phyloP scores from a whole-genome alignment of 1,284 basidiomycete genomes.

The Ceratobasidium sp. region DNA sequence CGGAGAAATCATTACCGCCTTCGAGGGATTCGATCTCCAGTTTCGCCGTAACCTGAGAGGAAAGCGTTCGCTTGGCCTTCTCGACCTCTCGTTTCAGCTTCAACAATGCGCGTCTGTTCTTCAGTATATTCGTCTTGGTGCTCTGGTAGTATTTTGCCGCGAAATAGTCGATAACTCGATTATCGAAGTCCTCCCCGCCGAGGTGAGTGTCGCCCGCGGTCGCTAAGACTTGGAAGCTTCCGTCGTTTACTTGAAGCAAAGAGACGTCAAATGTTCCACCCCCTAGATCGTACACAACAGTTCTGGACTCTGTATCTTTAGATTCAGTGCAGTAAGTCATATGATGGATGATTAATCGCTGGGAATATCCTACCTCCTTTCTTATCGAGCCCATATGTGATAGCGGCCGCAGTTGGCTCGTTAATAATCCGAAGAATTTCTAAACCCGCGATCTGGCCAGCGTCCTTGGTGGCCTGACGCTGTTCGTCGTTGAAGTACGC shows the following conservation, averaged over 20 bases:
- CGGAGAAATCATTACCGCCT: constrained; percentile 90
- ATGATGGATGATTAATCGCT: background rate
- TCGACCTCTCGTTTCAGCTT: constrained; percentile 68
- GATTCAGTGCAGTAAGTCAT: background rate
- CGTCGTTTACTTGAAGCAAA: constrained; percentile 68
- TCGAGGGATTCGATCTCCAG: constrained; percentile 73
- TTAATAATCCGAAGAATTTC: constrained; percentile 68
- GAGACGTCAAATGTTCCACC: constrained; percentile 73
- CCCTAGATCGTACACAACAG: constrained; percentile 68
- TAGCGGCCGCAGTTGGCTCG: constrained; percentile 67
- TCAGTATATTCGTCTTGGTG: constrained; percentile 64
- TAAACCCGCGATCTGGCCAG: constrained; percentile 65
- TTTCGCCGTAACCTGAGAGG: constrained; percentile 68
- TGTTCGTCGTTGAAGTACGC: constrained; percentile 73
- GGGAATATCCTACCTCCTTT: constrained; percentile 22
- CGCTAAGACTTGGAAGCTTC: constrained; percentile 51
- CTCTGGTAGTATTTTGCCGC: constrained; percentile 66
- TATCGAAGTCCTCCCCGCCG: constrained; percentile 65
- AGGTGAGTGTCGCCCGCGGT: constrained; percentile 57
- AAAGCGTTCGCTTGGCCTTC: constrained; percentile 68
- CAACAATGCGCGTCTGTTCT: constrained; percentile 65
- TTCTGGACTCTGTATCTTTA: constrained; percentile 65
- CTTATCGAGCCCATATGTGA: constrained; percentile 67
- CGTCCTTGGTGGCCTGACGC: constrained; percentile 68
- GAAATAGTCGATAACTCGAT: constrained; percentile 66